Evolutionary conservation across 441 rosid species (phyloP).

Genomic region (Erodium texanum): DNA sequence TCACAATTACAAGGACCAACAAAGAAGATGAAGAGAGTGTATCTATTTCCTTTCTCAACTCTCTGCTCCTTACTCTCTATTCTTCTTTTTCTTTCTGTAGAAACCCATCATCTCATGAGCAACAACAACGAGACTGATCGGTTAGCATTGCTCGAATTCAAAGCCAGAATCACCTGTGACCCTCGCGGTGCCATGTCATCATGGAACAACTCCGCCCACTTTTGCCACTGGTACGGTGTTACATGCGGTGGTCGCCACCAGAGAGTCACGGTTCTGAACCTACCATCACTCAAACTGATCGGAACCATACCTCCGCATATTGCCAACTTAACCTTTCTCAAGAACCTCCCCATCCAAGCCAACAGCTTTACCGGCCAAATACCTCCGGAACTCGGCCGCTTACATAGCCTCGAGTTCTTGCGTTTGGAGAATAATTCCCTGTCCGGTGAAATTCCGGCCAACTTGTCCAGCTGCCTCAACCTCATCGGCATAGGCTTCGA

Average conservation of each 20-base stretch:
- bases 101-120: background rate
- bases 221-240: constrained; percentile 18
- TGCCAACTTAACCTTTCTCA: constrained; percentile 19
- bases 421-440: background rate
- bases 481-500: background rate
- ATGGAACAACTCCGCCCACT: constrained; percentile 11
- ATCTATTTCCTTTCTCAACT: no score
- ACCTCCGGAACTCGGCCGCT: constrained; percentile 7
- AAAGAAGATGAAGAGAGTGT: no score
- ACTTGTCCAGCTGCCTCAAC: constrained; percentile 10
- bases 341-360: background rate
- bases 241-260: constrained; percentile 4
- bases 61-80: no score
- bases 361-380: constrained; percentile 9
- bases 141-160: background rate
- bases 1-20: no score
- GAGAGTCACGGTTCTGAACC: constrained; percentile 10
- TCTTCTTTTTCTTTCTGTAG: background rate
- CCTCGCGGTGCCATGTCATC: constrained; percentile 7
- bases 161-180: background rate
- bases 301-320: constrained; percentile 18
- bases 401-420: background rate
- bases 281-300: background rate
- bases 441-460: constrained; percentile 8
- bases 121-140: constrained; percentile 13